phyloP scores from a whole-genome alignment of 805 yeast genomes.

The Candida insectorum region DNA sequence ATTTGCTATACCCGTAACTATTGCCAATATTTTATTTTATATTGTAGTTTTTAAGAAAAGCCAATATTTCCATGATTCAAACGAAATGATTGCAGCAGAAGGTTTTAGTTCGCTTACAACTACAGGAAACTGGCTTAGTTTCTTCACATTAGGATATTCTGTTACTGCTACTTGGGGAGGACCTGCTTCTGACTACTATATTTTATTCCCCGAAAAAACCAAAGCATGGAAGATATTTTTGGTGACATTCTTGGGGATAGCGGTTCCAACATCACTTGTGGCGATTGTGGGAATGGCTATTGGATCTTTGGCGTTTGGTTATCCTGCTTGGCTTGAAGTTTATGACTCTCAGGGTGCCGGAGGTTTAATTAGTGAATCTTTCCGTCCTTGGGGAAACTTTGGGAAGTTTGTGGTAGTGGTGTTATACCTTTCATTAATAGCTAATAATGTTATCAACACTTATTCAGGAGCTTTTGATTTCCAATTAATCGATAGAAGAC shows the following conservation, averaged over 20 bases:
- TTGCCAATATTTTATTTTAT: constrained; percentile 28
- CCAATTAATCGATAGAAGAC: constrained; percentile 25
- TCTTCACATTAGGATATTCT: constrained; percentile 33
- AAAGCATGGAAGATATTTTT: constrained; percentile 21
- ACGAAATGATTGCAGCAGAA: constrained; percentile 16
- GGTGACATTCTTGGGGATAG: constrained; percentile 25
- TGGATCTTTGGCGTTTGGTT: constrained; percentile 29
- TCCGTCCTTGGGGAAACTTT: constrained; percentile 34
- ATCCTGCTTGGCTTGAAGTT: constrained; percentile 30
- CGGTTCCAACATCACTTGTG: constrained; percentile 32
- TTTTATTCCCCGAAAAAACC: constrained; percentile 28
- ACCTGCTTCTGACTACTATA: constrained; percentile 33
- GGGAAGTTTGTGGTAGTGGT: constrained; percentile 32
- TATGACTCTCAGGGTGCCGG: constrained; percentile 29
- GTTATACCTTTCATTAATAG: constrained; percentile 28
- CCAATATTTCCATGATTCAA: constrained; percentile 16
- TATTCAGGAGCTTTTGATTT: constrained; percentile 34
- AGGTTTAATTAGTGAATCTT: constrained; percentile 27
- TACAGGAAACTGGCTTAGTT: constrained; percentile 33
- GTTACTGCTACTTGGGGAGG: constrained; percentile 36
- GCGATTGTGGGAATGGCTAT: constrained; percentile 27
- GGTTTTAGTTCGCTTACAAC: constrained; percentile 14
- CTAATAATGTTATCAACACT: constrained; percentile 36
- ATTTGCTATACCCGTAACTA: constrained; percentile 26
- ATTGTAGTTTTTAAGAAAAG: constrained; percentile 26